Conservation (phyloP, 2,329 filamentous ascomycete genomes). For the Colletotrichum sp. region DNA sequence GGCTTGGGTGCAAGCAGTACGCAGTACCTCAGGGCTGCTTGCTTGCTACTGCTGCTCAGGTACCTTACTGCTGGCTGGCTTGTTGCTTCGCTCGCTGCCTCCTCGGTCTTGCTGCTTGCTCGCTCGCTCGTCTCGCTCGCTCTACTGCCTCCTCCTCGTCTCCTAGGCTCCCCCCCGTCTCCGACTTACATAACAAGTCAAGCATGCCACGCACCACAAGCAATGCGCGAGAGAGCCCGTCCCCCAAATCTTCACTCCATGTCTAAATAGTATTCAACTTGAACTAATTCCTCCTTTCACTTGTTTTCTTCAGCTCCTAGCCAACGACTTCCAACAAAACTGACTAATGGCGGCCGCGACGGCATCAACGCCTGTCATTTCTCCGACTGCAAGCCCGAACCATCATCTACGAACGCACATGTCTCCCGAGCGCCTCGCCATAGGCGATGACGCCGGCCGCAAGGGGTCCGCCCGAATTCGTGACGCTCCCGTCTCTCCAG, state of each 20-base stretch:
- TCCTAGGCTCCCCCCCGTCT: slow-evolving; percentile 17
- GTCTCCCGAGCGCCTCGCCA: slow-evolving; percentile 33
- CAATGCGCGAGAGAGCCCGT: slow-evolving; percentile 15
- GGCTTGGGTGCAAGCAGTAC: background rate
- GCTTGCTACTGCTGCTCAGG: background rate
- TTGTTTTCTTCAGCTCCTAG: slow-evolving; percentile 1
- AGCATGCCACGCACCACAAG: slow-evolving; percentile 21
- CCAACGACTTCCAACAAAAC: background rate
- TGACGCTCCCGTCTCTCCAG: slow-evolving; percentile 60
- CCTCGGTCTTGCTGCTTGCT: background rate
- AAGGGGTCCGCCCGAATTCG: slow-evolving; percentile 51
- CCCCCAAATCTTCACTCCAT: slow-evolving; percentile 18
- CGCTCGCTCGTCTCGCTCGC: background rate
- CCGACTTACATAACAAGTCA: slow-evolving; percentile 23
- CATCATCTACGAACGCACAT: slow-evolving; percentile 30
- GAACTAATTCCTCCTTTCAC: background rate
- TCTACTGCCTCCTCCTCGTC: slow-evolving; percentile 12
- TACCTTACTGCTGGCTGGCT: background rate
- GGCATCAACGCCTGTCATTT: slow-evolving; percentile 31
- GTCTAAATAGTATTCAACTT: background rate
- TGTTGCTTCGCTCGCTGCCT: background rate
- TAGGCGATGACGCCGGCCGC: slow-evolving; percentile 34
- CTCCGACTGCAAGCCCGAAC: slow-evolving; percentile 30
- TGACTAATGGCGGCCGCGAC: slow-evolving; percentile 18
- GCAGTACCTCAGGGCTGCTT: background rate